Evolutionary conservation across 2,329 filamentous ascomycete genomes (phyloP), one percentile per base, ranked within the genome.

Genomic region (Immersiporthe knoxdaviesiana): DNA sequence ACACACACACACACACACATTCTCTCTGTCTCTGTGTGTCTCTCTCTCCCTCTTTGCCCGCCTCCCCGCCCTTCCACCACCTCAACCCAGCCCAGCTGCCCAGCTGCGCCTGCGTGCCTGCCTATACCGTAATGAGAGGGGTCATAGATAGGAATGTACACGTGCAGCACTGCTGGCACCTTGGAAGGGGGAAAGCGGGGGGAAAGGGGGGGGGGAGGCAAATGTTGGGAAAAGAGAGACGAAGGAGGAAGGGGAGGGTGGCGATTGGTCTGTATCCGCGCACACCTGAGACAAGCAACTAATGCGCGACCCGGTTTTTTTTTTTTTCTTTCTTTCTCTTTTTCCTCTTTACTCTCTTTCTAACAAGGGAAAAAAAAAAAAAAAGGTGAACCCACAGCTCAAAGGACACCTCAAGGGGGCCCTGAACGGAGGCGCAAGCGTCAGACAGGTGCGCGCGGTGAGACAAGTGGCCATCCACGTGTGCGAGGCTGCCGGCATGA

Each of bases 331-430:
- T 44, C 14, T 44, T 44, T 18, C 14, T 44, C 18, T 5, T n/a
- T 10, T 10, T 47, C 18, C 6, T 21, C 18, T n/a, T 3, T n/a
- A n/a, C n/a, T n/a, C n/a, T n/a, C n/a, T n/a, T n/a, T n/a, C n/a
- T n/a, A n/a, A n/a, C n/a, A n/a, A n/a, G n/a, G n/a, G n/a, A n/a
- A n/a, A n/a, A n/a, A n/a, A n/a, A 10, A n/a, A 10, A 65, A n/a
- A 21, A 65, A 68, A 84, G 83, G 80, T 85, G 24, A 85, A 86
- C 69, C 81, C 83, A 7, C 84, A 86, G 72, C 75, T 86, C 61
- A 86, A 86, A 71, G 84, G 84, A 5, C 85, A 87, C 76, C 78
- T 86, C 21, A 81, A 79, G 72, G 84, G 84, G 3, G 82, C 84
- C 1, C 72, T 86, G 35, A 85, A 85, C 71, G 81, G 81, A 65